Conservation (phyloP, 306 rosid genomes). For the Bauhinia variegata region DNA sequence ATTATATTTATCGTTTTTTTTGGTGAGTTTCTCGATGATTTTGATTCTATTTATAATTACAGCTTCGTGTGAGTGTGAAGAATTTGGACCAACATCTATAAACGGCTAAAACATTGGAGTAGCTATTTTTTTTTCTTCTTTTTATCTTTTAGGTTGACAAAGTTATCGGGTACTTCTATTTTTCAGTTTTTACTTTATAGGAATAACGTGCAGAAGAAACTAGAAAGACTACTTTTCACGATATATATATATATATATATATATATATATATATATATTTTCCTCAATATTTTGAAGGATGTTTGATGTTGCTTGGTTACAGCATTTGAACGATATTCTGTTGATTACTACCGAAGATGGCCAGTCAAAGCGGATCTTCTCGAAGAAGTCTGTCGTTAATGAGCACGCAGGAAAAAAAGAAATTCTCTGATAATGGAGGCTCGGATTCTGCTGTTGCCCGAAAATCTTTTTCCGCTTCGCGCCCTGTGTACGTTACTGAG, state of each 20-base stretch:
- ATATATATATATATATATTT: too few relatives aligned
- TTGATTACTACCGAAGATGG: slow-evolving; percentile 48
- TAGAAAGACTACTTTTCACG: too few relatives aligned
- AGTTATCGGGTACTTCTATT: not conserved
- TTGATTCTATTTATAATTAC: not conserved
- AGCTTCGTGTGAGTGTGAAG: slow-evolving; percentile 13
- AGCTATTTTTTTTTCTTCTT: not conserved
- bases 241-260: too few relatives aligned
- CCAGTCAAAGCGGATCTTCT: slow-evolving; percentile 60
- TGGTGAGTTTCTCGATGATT: slow-evolving; percentile 34
- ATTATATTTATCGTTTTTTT: not conserved
- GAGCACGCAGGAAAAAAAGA: slow-evolving; percentile 52
- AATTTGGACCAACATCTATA: not conserved
- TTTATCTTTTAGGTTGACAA: not conserved
- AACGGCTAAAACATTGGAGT: not conserved
- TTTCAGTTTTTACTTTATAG: not conserved
- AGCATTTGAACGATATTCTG: slow-evolving; percentile 33
- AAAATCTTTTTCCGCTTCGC: slow-evolving; percentile 55
- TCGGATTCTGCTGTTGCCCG: slow-evolving; percentile 40
- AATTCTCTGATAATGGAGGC: slow-evolving; percentile 50
- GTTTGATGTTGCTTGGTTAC: slow-evolving; percentile 19
- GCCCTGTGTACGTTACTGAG: slow-evolving; percentile 49
- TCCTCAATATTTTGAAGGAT: not conserved
- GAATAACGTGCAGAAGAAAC: not conserved
- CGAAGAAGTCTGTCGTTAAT: slow-evolving; percentile 56